Evolutionary conservation across 352 stramenopile genomes (phyloP), one percentile per base, ranked within the genome.

Genomic region (Phytopythium mirpurense): DNA sequence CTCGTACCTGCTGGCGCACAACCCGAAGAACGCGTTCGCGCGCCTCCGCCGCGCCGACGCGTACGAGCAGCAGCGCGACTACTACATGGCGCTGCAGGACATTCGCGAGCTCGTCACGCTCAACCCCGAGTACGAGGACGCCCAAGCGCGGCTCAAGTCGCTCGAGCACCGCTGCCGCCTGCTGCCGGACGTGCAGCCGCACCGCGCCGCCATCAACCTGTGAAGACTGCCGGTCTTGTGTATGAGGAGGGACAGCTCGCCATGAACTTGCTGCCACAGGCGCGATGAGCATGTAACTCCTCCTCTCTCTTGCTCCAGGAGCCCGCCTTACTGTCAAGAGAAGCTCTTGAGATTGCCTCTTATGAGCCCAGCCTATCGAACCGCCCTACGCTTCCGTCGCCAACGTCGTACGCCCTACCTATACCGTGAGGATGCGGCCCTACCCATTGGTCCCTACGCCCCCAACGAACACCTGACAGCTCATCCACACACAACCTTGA

Each of bases 61-160:
- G 29, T 82, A 78, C 55, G 73, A 84, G 31, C 73, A 84, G 51
- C 71, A 80, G 48, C 70, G 68, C 8, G 73, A 84, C 32, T 82
- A 78, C 46, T 70, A 77, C 41, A 73, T 78, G 68, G 73, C 73
- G 34, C 54, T 84, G 6, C 57, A 82, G 29, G 73, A 84, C 51
- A 82, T 84, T 48, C 68, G 70, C 19, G 70, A 84, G 51, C 54
- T 84, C 3, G 70, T 82, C 57, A 63, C 60, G 18, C 57, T 79
- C 23, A 81, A 81, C 55, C 73, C 73, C 15, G 66, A 84, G 41
- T 84, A 79, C 43, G 62, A 79, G 54, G 73, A 77, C 43, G 73
- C 73, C 7, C 68, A 70, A 15, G 70, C 66, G 21, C 60, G 73
- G 1, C 53, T 82, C 43, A 59, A 59, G 15, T 68, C 62, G 18